These are phyloP conservation scores for Micromonas pusilla DNA, from an alignment of 139 green algal species.

Conservation along the genomic window DNA sequence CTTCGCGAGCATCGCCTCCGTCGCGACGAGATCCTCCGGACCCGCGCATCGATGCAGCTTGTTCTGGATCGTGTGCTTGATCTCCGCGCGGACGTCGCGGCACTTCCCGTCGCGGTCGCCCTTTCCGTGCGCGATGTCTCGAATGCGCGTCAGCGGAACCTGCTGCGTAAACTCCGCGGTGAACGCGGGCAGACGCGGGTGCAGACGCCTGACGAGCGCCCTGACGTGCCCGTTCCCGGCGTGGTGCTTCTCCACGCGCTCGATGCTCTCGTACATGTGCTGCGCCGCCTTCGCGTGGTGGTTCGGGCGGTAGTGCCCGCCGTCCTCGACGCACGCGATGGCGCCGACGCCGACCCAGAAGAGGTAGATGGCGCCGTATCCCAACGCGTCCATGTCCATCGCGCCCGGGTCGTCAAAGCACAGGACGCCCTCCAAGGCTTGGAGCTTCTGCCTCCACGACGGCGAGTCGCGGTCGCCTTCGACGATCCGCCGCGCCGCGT, in stretches of 20 bases:
- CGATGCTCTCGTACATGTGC: constrained; percentile 61
- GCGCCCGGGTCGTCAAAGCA: background rate
- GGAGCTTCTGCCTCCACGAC: constrained; percentile 23
- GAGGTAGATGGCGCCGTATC: constrained; percentile 31
- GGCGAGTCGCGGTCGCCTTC: background rate
- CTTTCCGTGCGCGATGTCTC: constrained; percentile 88
- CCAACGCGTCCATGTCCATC: constrained; percentile 18
- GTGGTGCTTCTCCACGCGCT: background rate
- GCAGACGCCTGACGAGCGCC: constrained; percentile 33
- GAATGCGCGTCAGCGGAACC: constrained; percentile 88
- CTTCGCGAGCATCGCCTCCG: constrained; percentile 78
- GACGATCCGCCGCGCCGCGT: background rate
- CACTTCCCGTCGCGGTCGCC: constrained; percentile 43
- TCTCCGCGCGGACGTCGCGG: constrained; percentile 63
- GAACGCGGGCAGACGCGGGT: constrained; percentile 77
- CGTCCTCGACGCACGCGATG: constrained; percentile 82
- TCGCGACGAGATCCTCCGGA: constrained; percentile 91
- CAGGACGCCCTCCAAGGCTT: constrained; percentile 1
- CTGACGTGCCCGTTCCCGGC: background rate
- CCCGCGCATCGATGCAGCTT: constrained; percentile 96
- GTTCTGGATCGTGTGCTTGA: constrained; percentile 99
- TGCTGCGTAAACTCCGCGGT: constrained; percentile 72
- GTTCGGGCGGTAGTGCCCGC: constrained; percentile 87
- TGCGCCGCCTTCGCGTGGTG: constrained; percentile 73
- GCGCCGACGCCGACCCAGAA: constrained; percentile 85